Percentiles rank a stretch among this genome's conserved stretches.
Conservation (phyloP, 23 red algal species). For the Gracilaria gracilis region DNA sequence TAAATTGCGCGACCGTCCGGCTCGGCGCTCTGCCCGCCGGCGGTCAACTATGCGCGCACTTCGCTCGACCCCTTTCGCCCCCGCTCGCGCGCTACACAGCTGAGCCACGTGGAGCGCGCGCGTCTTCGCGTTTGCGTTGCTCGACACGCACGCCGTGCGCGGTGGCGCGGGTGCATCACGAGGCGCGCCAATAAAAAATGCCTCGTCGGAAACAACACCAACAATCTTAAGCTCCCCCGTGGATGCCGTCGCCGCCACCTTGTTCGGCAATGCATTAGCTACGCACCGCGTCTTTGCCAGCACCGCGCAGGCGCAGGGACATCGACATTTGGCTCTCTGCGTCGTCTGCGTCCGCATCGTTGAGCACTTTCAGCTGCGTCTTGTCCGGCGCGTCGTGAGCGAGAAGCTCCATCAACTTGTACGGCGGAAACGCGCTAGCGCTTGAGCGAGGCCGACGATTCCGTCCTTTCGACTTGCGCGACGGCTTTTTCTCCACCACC, state of each 20-base stretch:
- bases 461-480: background rate
- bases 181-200: background rate
- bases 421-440: background rate
- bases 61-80: too few species aligned
- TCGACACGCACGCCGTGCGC: background rate
- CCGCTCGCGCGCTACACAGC: too few species aligned
- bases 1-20: too few species aligned
- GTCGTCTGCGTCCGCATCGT: background rate
- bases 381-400: too few species aligned
- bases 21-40: too few species aligned
- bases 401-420: background rate
- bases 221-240: too few species aligned
- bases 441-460: background rate
- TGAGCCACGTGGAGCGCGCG: slow-evolving; percentile 27
- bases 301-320: background rate
- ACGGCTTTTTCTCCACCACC: slow-evolving; percentile 8
- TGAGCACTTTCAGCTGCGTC: background rate
- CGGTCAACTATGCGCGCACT: too few species aligned
- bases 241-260: too few species aligned
- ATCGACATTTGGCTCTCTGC: background rate
- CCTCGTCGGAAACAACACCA: background rate
- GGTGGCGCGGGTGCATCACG: background rate
- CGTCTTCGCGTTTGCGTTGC: background rate
- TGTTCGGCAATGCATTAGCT: too few species aligned
- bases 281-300: background rate